Evolutionary conservation across 352 stramenopile genomes (phyloP).

Genomic region (Pythium apleroticum): DNA sequence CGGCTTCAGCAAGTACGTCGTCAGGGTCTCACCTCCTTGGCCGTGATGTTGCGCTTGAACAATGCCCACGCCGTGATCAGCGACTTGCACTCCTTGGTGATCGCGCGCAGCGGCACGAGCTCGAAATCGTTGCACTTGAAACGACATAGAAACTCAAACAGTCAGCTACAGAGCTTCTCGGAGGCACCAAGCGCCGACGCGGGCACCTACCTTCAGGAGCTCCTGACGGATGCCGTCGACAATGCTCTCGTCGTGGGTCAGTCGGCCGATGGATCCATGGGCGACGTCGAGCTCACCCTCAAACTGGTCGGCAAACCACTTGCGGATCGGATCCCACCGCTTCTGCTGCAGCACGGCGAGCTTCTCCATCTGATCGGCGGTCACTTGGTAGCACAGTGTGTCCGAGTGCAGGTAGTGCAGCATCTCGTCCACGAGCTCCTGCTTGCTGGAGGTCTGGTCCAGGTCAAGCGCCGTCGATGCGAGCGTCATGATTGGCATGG

Average conservation of each 20-base stretch:
- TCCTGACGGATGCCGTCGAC: conserved; percentile 60
- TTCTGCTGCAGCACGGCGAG: conserved; percentile 79
- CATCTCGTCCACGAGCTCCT: conserved; percentile 75
- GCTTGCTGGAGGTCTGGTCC: conserved; percentile 46
- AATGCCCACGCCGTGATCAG: conserved; percentile 79
- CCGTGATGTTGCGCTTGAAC: conserved; percentile 83
- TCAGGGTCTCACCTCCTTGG: conserved; percentile 68
- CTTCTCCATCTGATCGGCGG: conserved; percentile 78
- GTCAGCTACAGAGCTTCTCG: not conserved
- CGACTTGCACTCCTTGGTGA: conserved; percentile 90
- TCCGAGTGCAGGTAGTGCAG: conserved; percentile 87
- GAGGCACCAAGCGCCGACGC: not conserved
- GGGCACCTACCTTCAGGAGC: conserved; percentile 61
- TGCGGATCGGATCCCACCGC: conserved; percentile 82
- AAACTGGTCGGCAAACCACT: conserved; percentile 80
- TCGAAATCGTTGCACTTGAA: conserved; percentile 76
- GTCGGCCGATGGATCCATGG: conserved; percentile 67
- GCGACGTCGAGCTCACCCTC: conserved; percentile 80
- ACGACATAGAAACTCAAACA: not conserved
- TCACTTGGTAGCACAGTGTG: conserved; percentile 89
- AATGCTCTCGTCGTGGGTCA: conserved; percentile 62
- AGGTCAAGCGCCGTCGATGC: conserved; percentile 80
- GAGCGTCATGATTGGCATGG: conserved; percentile 89
- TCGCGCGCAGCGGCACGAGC: conserved; percentile 64
- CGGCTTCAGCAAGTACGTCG: too few species aligned